These are phyloP conservation scores for Porcisia deanei DNA, from an alignment of 208 protist species.

Conservation along the genomic window DNA sequence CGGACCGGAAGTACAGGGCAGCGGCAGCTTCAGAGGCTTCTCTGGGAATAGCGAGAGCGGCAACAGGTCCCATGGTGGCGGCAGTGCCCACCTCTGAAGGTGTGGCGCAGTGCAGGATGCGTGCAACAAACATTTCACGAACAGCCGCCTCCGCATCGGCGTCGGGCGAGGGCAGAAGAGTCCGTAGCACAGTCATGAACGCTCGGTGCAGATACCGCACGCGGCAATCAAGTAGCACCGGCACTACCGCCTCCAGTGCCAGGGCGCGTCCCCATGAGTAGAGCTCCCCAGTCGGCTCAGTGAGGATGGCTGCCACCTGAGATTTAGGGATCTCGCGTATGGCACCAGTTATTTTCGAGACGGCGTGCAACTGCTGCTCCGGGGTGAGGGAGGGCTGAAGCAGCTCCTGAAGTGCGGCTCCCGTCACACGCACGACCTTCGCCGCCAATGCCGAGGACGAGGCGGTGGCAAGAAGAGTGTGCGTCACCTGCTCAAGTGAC, in stretches of 20 bases:
- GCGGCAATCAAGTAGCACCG: slow-evolving; percentile 74
- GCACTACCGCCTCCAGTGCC: slow-evolving; percentile 55
- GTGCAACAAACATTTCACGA: slow-evolving; percentile 20
- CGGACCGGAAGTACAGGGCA: slow-evolving; percentile 19
- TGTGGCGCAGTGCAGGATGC: slow-evolving; percentile 13
- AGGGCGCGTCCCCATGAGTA: slow-evolving; percentile 28
- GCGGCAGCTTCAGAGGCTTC: slow-evolving; percentile 9
- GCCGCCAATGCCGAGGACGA: not conserved
- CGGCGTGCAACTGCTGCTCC: slow-evolving; percentile 63
- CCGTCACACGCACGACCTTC: slow-evolving; percentile 35
- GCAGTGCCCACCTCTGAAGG: not conserved
- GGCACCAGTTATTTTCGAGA: slow-evolving; percentile 65
- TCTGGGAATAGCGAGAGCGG: not conserved
- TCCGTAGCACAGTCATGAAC: slow-evolving; percentile 71
- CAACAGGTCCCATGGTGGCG: not conserved
- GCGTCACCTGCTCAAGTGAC: slow-evolving; percentile 12
- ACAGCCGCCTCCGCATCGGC: slow-evolving; percentile 7
- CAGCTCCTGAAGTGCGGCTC: slow-evolving; percentile 48
- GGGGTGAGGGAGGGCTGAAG: slow-evolving; percentile 46
- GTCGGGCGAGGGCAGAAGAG: slow-evolving; percentile 16
- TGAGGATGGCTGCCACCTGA: slow-evolving; percentile 8
- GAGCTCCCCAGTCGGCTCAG: slow-evolving; percentile 8
- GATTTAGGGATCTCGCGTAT: slow-evolving; percentile 43
- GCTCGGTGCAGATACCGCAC: slow-evolving; percentile 85
- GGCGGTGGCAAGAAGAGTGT: slow-evolving; percentile 1